These are phyloP conservation scores for Xylaria multiplex DNA, from an alignment of 2,329 filamentous ascomycete genomes.

Conservation along the genomic window DNA sequence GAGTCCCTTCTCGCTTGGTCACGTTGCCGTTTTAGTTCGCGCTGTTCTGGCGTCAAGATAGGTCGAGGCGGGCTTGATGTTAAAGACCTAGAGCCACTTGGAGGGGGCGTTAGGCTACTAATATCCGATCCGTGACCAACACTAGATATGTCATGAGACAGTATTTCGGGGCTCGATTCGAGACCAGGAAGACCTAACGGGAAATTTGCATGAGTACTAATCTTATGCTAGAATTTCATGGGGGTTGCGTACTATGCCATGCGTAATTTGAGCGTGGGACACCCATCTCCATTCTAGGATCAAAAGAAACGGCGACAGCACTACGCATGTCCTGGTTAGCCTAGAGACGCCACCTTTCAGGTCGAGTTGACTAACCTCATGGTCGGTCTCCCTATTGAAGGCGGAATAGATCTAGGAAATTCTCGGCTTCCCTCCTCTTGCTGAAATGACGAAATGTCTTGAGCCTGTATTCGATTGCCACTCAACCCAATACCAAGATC, in stretches of 20 bases:
- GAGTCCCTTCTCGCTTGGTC: conserved; percentile 68
- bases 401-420: conserved; percentile 38
- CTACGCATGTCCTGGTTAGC: conserved; percentile 44
- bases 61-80: conserved; percentile 68
- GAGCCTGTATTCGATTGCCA: conserved; percentile 38
- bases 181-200: conserved; percentile 42
- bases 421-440: conserved; percentile 50
- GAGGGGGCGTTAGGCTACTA: conserved; percentile 61
- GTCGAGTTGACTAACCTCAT: conserved; percentile 51
- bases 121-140: conserved; percentile 60
- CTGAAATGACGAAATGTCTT: conserved; percentile 44
- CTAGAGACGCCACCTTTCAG: conserved; percentile 17
- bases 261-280: conserved; percentile 59
- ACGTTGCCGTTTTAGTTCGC: conserved; percentile 69
- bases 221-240: neutral
- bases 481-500: conserved; percentile 47
- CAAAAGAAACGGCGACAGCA: conserved; percentile 61
- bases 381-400: conserved; percentile 41
- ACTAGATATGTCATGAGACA: conserved; percentile 59
- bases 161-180: conserved; percentile 52
- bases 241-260: conserved; percentile 54
- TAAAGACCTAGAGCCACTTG: conserved; percentile 60
- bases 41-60: conserved; percentile 67
- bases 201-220: conserved; percentile 21
- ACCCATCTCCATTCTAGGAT: conserved; percentile 63